Base-by-base conservation (phyloP, 2,329 filamentous ascomycete species). In the Ophiostoma populinum region DNA sequence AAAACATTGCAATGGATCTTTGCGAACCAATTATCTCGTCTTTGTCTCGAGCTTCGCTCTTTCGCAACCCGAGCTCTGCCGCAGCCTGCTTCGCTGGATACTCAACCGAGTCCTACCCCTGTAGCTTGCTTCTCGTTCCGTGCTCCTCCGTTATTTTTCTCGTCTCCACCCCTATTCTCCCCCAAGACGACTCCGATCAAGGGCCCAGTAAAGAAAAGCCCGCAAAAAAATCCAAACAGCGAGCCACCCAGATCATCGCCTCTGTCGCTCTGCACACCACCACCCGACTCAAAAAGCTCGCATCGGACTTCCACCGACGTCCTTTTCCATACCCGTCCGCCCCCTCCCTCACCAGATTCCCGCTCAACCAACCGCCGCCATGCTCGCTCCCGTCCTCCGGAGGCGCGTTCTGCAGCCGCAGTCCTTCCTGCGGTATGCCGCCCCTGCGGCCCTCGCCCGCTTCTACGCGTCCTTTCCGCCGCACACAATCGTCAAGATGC, bases 401-500 rank as follows among this genome's bases (percentile, higher is more conserved):
- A 69, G 70, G 67, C 68, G 69, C 52, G 62, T 60, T 52, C 61
- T 75, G 52, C 59, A 65, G 46, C 59, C 63, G 47, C 54, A 55
- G 44, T 56, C 58, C 47, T 54, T 62, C 49, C 56, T 67, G 51
- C 61, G 65, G 51, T 58, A 57, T 45, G 62, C 62, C 47, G 58
- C 65, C 48, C 53, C 61, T 37, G 62, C 63, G 45, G 64, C 63
- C 49, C 59, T 74, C 43, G 62, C 70, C 57, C 65, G 72, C 62
- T 70, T 62, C 58, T 73, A 69, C 65, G 90, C 69, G 47, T 92
- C 87, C 33, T 95, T 82, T 65, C 92, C 90, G 47, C 75, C 85
- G 47, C 90, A 98, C 65, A 87, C 80, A 48, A 67, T 98, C 58
- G 77, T 98, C 64, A 90, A 75, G 67, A 98, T 98, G 90, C 90